Evolutionary conservation across 2,329 filamentous ascomycete species (phyloP), one percentile per base, ranked within the genome.

Genomic region (Arthroderma uncinatum): DNA sequence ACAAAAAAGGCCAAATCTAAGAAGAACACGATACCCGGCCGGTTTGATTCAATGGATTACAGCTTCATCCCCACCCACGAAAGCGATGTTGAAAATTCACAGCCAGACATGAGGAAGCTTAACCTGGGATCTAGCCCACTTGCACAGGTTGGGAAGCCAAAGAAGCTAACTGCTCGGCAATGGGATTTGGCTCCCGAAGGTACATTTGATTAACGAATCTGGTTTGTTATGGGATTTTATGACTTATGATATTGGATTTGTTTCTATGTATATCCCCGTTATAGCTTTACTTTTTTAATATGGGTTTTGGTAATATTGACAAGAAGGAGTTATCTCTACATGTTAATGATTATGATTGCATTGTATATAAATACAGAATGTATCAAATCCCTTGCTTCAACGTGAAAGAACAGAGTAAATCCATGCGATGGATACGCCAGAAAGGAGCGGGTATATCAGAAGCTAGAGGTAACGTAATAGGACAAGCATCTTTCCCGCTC

Each of bases 1-100:
- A 81, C 76, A 2, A 85, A 82, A 70, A 73, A 73, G 62, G 54
- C 37, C 56, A 67, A 66, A 42, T 55, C 66, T 9, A 72, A 70
- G 57, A 70, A 68, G 59, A 61, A 52, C 58, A 66, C 50, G 40
- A 65, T 19, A 30, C 61, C 53, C 28, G 59, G 60, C 12, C 59
- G 59, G 9, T 58, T 60, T 34, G 55, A 67, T 14, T 65, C 62
- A 12, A 63, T 64, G 48, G 64, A 66, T 28, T 63, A 65, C 23
- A 72, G 66, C 40, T 59, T 67, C 8, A 63, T 70, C 0, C 47
- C 47, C n/a, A 64, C 67, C 42, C 44, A 40, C 28, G 39, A 33
- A 33, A 67, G 70, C 8, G 70, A 74, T 25, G 64, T 73, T 21
- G 71, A 74, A 54, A 69, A 68, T 57, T 14, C 50, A 10, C 50